A percentile compares a stretch with the other conserved stretches of the same genome.
phyloP scores from a whole-genome alignment of 2,329 filamentous ascomycete species.

The Dothistroma septosporum region DNA sequence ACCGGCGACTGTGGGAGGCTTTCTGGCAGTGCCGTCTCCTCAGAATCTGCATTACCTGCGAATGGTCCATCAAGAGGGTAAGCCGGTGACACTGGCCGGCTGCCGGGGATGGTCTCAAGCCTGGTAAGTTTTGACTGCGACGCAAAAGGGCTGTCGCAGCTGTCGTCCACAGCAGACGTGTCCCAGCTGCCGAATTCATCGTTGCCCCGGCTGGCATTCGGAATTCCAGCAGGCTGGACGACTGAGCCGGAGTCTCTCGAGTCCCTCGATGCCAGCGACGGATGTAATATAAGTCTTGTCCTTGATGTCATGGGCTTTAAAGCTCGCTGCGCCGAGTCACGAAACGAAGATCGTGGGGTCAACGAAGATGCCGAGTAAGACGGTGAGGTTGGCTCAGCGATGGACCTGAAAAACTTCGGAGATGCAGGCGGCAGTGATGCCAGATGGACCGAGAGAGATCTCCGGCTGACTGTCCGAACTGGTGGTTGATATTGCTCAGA shows the following conservation, averaged over 20 bases:
- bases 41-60: conserved; percentile 39
- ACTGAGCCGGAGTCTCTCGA: conserved; percentile 29
- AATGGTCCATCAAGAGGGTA: conserved; percentile 54
- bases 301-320: conserved; percentile 12
- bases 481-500: conserved; percentile 11
- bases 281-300: conserved; percentile 45
- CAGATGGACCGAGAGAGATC: conserved; percentile 23
- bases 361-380: conserved; percentile 18
- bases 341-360: conserved; percentile 24
- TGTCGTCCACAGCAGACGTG: conserved; percentile 62
- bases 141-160: conserved; percentile 55
- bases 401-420: conserved; percentile 19
- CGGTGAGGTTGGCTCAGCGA: conserved; percentile 21
- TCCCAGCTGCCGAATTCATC: conserved; percentile 74
- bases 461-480: conserved; percentile 14
- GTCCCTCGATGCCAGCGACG: conserved; percentile 48
- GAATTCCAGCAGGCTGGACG: conserved; percentile 24
- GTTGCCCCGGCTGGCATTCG: conserved; percentile 38
- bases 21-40: conserved; percentile 15
- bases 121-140: conserved; percentile 42
- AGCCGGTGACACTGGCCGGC: conserved; percentile 62
- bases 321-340: conserved; percentile 18
- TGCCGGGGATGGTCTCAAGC: conserved; percentile 68
- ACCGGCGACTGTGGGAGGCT: conserved; percentile 8
- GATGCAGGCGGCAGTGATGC: conserved; percentile 23